These are phyloP conservation scores for Filosporella fistucella DNA, from an alignment of 495 filamentous ascomycete species.

Conservation along the genomic window DNA sequence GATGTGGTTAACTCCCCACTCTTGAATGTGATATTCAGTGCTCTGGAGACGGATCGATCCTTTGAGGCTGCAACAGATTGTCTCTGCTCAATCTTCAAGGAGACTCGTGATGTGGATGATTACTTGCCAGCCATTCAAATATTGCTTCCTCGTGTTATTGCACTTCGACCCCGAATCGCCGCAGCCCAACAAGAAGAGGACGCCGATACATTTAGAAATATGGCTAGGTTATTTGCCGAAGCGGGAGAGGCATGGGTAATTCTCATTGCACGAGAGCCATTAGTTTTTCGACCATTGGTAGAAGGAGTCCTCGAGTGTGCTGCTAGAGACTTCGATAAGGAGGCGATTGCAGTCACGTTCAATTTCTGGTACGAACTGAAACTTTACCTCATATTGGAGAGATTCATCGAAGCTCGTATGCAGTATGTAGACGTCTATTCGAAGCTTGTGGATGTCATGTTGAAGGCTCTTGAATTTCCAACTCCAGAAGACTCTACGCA, in stretches of 20 bases:
- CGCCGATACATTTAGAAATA: constrained; percentile 78
- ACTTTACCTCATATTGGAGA: constrained; percentile 86
- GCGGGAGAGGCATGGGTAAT: constrained; percentile 94
- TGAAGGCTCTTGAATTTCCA: constrained; percentile 87
- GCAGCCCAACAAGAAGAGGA: constrained; percentile 76
- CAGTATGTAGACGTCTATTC: constrained; percentile 75
- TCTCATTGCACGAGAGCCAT: constrained; percentile 77
- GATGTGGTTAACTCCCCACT: constrained; percentile 83
- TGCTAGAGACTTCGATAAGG: constrained; percentile 77
- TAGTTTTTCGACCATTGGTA: constrained; percentile 78
- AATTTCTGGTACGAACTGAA: constrained; percentile 99
- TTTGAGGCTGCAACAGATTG: constrained; percentile 93
- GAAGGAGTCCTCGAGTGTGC: constrained; percentile 89
- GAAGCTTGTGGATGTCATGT: constrained; percentile 87
- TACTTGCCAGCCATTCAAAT: constrained; percentile 73
- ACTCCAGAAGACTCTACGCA: constrained; percentile 66
- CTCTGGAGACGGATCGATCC: constrained; percentile 66
- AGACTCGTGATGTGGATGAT: constrained; percentile 91
- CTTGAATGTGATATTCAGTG: constrained; percentile 73
- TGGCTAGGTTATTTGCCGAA: constrained; percentile 86
- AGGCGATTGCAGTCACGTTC: constrained; percentile 88
- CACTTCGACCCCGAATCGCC: constrained; percentile 72
- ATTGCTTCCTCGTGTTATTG: constrained; percentile 79
- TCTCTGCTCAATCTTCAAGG: constrained; percentile 82
- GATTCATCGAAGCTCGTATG: constrained; percentile 75